phyloP scores from a whole-genome alignment of 108 stramenopile species.

The Nitzschia inconspicua region DNA sequence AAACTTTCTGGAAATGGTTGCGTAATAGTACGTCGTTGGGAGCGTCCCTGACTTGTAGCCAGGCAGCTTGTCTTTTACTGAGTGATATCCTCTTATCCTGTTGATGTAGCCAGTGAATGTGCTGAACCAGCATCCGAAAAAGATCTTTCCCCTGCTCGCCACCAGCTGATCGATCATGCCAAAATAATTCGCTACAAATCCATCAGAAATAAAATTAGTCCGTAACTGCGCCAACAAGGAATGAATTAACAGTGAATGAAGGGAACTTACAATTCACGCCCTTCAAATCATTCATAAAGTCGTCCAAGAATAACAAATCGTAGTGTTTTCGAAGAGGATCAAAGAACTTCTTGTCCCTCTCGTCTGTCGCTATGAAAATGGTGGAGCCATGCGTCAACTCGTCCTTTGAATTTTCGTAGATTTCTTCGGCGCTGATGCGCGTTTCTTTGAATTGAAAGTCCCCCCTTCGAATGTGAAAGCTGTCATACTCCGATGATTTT shows the following conservation, averaged over 20 bases:
- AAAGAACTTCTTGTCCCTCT: conserved; percentile 62
- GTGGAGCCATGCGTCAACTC: conserved; percentile 33
- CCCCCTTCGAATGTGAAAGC: conserved; percentile 80
- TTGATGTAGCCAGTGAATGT: conserved; percentile 79
- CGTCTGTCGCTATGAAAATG: conserved; percentile 76
- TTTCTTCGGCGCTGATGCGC: conserved; percentile 18
- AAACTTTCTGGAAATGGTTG: conserved; percentile 34
- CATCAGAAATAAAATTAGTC: no score
- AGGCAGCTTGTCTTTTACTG: conserved; percentile 45
- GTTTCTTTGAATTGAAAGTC: conserved; percentile 54
- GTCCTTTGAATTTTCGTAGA: conserved; percentile 23
- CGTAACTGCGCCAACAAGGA: conserved; percentile 8
- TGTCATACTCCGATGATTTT: conserved; percentile 43
- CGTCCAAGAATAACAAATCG: conserved; percentile 70
- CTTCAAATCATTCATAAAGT: conserved; percentile 57
- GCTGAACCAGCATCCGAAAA: conserved; percentile 60
- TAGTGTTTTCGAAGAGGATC: conserved; percentile 56
- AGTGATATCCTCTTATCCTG: conserved; percentile 75
- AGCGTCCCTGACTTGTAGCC: conserved; percentile 62
- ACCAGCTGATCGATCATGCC: conserved; percentile 87
- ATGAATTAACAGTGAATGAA: background rate
- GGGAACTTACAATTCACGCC: conserved; percentile 64
- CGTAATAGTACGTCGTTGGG: conserved; percentile 68
- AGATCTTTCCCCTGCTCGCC: conserved; percentile 63
- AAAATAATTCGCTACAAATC: conserved; percentile 52